Percentiles rank a stretch among this genome's conserved stretches.
Conservation (phyloP, 176 grass and related monocot genomes). For the Carex kokanica region DNA sequence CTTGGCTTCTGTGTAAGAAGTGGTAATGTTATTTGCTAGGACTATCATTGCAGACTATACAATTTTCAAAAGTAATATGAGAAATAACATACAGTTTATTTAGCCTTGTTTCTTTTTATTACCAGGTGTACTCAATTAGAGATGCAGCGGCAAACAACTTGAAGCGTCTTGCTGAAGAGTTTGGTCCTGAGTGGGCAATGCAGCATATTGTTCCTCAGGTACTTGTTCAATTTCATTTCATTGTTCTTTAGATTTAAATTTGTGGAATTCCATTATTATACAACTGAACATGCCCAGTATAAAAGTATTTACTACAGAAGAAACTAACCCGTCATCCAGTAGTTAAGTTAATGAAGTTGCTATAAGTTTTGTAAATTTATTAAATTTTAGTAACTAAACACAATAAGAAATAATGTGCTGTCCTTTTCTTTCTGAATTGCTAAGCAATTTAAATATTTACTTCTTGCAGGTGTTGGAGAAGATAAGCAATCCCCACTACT, state of each 20-base stretch:
- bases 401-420: slow-evolving; percentile 12
- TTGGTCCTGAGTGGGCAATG: slow-evolving; percentile 96
- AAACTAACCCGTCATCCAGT: not conserved
- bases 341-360: not conserved
- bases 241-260: not conserved
- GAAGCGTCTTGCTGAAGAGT: slow-evolving; percentile 93
- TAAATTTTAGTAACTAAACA: not conserved
- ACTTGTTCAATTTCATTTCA: not conserved
- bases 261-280: not conserved
- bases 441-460: slow-evolving; percentile 1
- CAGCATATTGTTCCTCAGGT: slow-evolving; percentile 96
- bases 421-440: not conserved
- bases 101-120: not conserved
- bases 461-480: slow-evolving; percentile 71
- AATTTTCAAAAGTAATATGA: not conserved
- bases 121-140: slow-evolving; percentile 88
- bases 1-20: not conserved
- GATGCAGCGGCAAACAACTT: slow-evolving; percentile 94
- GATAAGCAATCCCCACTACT: slow-evolving; percentile 93
- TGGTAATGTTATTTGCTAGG: not conserved
- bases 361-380: not conserved
- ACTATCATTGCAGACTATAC: slow-evolving; percentile 8
- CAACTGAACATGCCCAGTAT: not conserved
- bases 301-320: not conserved
- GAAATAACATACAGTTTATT: not conserved